Evolutionary conservation across 176 grass and related monocot species (phyloP).

Genomic region (Aegilops tauschii): DNA sequence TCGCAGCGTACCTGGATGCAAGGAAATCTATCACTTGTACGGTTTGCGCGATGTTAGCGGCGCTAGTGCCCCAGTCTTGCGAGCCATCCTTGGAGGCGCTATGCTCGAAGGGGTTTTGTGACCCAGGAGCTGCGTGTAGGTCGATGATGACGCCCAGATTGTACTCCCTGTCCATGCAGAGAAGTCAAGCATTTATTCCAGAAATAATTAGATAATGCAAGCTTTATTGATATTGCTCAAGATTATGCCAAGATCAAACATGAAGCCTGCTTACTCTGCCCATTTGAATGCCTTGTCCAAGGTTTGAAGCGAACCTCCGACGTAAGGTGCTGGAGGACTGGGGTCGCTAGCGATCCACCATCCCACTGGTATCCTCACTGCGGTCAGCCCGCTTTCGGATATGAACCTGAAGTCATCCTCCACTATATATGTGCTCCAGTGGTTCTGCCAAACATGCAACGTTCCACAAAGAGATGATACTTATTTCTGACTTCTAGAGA

Average conservation of each 20-base stretch:
- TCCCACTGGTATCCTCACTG: conserved; percentile 54
- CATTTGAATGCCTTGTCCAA: conserved; percentile 56
- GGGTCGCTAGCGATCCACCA: conserved; percentile 64
- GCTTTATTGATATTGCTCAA: neutral
- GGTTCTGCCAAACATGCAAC: conserved; percentile 21
- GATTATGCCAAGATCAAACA: neutral
- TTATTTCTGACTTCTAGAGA: neutral
- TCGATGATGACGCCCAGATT: conserved; percentile 48
- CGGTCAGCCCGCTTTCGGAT: conserved; percentile 19
- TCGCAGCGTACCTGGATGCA: conserved; percentile 43
- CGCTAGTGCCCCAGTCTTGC: conserved; percentile 30
- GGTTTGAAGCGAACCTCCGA: conserved; percentile 43
- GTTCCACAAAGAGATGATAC: neutral
- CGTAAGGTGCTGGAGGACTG: conserved; percentile 47
- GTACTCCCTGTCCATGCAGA: conserved; percentile 22
- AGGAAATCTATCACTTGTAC: conserved; percentile 52
- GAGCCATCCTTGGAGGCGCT: conserved; percentile 44
- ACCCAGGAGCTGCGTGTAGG: conserved; percentile 44
- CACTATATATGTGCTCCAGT: conserved; percentile 55
- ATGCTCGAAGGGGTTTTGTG: conserved; percentile 51
- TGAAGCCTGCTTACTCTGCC: conserved; percentile 40
- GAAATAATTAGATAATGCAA: neutral
- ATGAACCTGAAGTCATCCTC: conserved; percentile 52
- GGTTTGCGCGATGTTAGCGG: conserved; percentile 31
- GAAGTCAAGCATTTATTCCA: neutral